These are phyloP conservation scores for Pisolithus albus DNA, from an alignment of 768 basidiomycete species.

Conservation along the genomic window DNA sequence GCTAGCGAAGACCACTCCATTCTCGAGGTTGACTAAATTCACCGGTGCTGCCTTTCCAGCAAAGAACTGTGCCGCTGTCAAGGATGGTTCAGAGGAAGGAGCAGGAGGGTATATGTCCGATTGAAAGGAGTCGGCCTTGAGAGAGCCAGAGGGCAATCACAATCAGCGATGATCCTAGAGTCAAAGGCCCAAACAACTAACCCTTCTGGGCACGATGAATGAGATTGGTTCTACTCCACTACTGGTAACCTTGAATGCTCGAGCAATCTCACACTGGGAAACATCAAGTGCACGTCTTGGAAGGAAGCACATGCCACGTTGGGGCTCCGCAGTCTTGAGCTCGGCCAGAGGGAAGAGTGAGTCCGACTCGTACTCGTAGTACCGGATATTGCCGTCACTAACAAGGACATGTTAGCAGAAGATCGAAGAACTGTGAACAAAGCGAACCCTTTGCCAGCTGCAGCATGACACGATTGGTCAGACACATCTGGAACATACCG, in stretches of 20 bases:
- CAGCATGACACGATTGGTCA: not conserved
- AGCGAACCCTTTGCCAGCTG: conserved; percentile 81
- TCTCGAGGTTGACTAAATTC: conserved; percentile 76
- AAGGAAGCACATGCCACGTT: conserved; percentile 95
- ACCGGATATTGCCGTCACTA: conserved; percentile 96
- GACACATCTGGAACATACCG: not conserved
- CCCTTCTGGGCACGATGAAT: conserved; percentile 93
- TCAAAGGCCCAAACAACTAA: conserved; percentile 24
- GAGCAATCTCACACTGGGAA: conserved; percentile 88
- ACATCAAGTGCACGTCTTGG: conserved; percentile 88
- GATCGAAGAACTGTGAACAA: not conserved
- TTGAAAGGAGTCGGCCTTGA: conserved; percentile 89
- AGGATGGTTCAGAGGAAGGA: conserved; percentile 69
- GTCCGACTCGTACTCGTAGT: conserved; percentile 92
- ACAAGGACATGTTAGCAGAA: conserved; percentile 5
- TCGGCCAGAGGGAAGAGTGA: conserved; percentile 70
- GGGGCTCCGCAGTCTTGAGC: conserved; percentile 85
- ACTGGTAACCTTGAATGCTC: conserved; percentile 83
- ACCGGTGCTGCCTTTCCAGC: conserved; percentile 71
- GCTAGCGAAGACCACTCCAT: conserved; percentile 41
- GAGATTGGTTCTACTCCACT: conserved; percentile 80
- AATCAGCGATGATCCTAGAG: not conserved
- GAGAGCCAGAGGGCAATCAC: not conserved
- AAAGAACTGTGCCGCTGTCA: conserved; percentile 83
- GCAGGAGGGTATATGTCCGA: conserved; percentile 96